Percentiles rank a stretch among this genome's conserved stretches.
These are phyloP conservation scores for Ophiostoma triangulosporum DNA, from an alignment of 2,329 filamentous ascomycete species.

Conservation along the genomic window DNA sequence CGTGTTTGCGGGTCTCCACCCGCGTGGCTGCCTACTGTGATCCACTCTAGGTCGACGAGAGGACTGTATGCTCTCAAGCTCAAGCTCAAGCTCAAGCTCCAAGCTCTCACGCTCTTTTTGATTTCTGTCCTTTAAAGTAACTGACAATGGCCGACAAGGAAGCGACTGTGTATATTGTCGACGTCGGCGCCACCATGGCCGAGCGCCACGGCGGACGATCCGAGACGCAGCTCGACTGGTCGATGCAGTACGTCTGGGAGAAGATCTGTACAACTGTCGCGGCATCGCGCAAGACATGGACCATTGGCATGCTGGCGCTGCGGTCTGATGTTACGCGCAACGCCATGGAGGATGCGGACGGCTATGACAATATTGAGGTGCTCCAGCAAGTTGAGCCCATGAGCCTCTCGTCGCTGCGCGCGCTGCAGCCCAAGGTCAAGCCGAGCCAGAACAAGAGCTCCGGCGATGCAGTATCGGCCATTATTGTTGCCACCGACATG, in stretches of 20 bases:
- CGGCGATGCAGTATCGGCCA: constrained; percentile 78
- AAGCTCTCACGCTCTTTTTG: background rate
- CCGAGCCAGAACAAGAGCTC: constrained; percentile 42
- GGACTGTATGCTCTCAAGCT: no score
- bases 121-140: no score
- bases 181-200: constrained; percentile 77
- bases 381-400: constrained; percentile 52
- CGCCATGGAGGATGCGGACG: constrained; percentile 47
- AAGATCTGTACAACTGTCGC: constrained; percentile 64
- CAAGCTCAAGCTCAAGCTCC: background rate
- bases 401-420: constrained; percentile 54
- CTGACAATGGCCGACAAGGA: constrained; percentile 75
- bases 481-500: constrained; percentile 78
- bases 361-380: constrained; percentile 71
- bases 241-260: constrained; percentile 89
- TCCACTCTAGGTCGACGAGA: background rate
- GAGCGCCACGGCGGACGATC: constrained; percentile 54
- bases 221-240: constrained; percentile 77
- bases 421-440: constrained; percentile 48
- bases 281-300: constrained; percentile 55
- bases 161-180: constrained; percentile 81
- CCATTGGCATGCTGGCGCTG: constrained; percentile 68
- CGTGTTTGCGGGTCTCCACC: background rate
- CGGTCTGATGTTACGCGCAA: constrained; percentile 68
- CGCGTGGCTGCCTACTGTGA: background rate